Conservation (phyloP, 441 rosid genomes). For the Populus hybrid region DNA sequence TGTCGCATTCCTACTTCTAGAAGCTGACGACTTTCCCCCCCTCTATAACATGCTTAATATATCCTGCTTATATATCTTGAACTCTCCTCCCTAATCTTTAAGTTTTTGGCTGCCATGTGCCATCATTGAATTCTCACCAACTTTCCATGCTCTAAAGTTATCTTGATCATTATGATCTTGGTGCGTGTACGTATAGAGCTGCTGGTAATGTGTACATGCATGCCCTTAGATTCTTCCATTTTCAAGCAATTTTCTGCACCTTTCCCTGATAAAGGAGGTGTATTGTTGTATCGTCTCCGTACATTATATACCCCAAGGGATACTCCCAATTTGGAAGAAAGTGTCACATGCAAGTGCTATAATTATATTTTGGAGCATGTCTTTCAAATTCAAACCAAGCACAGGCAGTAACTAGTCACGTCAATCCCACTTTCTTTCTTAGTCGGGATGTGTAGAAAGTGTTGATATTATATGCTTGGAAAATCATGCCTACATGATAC, state of each 20-base stretch:
- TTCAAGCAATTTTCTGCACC: neutral
- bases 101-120: neutral
- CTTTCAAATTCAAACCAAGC: neutral
- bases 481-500: neutral
- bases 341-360: neutral
- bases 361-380: too few relatives aligned
- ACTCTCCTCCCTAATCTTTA: neutral
- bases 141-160: slow-evolving; percentile 9
- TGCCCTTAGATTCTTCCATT: neutral
- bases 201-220: neutral
- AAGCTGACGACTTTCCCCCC: too few relatives aligned
- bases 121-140: neutral
- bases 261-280: neutral
- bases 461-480: neutral
- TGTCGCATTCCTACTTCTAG: too few relatives aligned
- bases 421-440: neutral
- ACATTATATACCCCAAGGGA: neutral
- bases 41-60: too few relatives aligned
- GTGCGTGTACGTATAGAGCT: neutral
- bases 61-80: neutral
- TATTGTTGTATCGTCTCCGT: neutral
- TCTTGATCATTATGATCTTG: neutral
- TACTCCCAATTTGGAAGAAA: neutral
- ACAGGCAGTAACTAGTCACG: neutral
- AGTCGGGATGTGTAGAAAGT: neutral